Percentiles rank a stretch among this genome's conserved stretches.
These are phyloP conservation scores for Mucuna pruriens DNA, from an alignment of 306 rosid species.

Conservation along the genomic window DNA sequence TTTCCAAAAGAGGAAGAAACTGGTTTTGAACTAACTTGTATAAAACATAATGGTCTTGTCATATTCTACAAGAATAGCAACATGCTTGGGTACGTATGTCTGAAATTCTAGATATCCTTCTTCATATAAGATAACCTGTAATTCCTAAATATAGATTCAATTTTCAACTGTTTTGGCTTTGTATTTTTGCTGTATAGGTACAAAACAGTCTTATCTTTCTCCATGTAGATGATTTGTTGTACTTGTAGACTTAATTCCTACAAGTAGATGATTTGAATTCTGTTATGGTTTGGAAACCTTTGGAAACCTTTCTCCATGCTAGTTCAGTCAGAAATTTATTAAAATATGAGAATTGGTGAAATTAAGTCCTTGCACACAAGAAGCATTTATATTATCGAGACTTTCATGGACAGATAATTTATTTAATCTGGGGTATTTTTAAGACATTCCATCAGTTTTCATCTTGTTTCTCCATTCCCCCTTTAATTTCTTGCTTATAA, in stretches of 20 bases:
- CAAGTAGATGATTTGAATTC: slow-evolving; percentile 13
- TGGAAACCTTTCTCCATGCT: neutral
- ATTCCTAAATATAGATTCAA: neutral
- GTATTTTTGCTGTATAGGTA: slow-evolving; percentile 2
- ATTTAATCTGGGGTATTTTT: slow-evolving; percentile 33
- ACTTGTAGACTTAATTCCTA: slow-evolving; percentile 4
- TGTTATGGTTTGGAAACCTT: slow-evolving; percentile 18
- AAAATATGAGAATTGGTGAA: slow-evolving; percentile 27
- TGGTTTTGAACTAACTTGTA: neutral
- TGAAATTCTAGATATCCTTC: slow-evolving; percentile 5
- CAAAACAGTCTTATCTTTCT: neutral
- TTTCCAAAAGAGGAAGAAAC: slow-evolving; percentile 23
- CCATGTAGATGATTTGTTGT: neutral
- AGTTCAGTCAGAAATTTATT: neutral
- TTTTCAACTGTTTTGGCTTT: slow-evolving; percentile 14
- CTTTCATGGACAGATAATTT: slow-evolving; percentile 8
- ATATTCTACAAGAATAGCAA: neutral
- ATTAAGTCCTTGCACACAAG: slow-evolving; percentile 17
- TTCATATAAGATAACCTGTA: slow-evolving; percentile 6
- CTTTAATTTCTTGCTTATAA: slow-evolving; percentile 50
- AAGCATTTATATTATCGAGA: slow-evolving; percentile 11
- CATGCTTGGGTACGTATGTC: neutral
- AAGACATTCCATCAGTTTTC: slow-evolving; percentile 14
- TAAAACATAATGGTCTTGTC: neutral
- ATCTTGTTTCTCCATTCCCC: neutral